Conservation (phyloP, 371 early-diverging fungal species). For the Funneliformis caledonium region DNA sequence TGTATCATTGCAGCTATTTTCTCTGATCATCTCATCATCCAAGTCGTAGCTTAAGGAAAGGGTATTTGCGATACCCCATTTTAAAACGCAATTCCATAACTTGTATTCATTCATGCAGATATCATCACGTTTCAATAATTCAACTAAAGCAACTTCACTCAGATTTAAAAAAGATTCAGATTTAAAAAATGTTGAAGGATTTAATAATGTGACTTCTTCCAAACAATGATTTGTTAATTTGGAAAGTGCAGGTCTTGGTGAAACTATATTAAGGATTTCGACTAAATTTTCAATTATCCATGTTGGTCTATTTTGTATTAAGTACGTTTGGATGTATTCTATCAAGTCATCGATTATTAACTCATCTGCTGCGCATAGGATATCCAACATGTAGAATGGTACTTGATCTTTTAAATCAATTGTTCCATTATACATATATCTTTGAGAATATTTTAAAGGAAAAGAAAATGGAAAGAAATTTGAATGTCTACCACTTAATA, state of each 20-base stretch:
- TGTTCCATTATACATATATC: not conserved
- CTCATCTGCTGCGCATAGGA: conserved; percentile 16
- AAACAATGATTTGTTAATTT: not conserved
- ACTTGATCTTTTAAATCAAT: not conserved
- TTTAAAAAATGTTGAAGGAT: conserved; percentile 12
- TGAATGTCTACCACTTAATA: too few species aligned
- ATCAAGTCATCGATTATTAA: conserved; percentile 9
- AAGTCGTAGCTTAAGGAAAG: not conserved
- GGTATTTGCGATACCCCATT: conserved; percentile 19
- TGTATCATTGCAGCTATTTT: not conserved
- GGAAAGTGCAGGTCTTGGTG: not conserved
- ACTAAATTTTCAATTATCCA: conserved; percentile 7
- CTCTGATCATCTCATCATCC: not conserved
- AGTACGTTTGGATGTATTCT: not conserved
- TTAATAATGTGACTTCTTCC: not conserved
- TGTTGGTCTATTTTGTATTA: not conserved
- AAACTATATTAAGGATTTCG: not conserved
- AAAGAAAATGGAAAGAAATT: too few species aligned
- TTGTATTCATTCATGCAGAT: not conserved
- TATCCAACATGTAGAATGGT: not conserved
- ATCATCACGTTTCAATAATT: conserved; percentile 7
- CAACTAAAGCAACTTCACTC: not conserved
- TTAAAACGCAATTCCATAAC: conserved; percentile 23
- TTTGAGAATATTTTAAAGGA: not conserved
- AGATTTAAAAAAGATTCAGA: not conserved